Evolutionary conservation across 306 rosid species (phyloP).

Genomic region (Glycine tomentella): DNA sequence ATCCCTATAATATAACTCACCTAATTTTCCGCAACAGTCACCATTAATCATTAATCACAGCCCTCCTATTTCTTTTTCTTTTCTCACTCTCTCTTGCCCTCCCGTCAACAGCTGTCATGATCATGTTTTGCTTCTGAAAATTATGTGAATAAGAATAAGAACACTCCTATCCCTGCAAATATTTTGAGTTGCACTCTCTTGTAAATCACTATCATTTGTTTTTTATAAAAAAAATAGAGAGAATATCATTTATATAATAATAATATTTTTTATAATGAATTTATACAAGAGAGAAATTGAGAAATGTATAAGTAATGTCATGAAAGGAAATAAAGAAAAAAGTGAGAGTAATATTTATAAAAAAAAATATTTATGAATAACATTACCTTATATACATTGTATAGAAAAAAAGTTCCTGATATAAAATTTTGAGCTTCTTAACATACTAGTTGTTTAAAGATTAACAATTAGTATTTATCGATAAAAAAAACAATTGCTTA

Average conservation of each 20-base stretch:
- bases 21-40: background rate
- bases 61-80: background rate
- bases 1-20: constrained; percentile 23
- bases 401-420: no score
- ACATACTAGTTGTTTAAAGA: background rate
- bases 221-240: no score
- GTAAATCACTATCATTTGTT: no score
- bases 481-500: no score
- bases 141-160: background rate
- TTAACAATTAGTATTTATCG: no score
- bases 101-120: constrained; percentile 1
- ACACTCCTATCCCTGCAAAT: background rate
- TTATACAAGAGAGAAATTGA: background rate
- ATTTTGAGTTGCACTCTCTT: background rate
- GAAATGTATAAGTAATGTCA: background rate
- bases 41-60: background rate
- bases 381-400: no score
- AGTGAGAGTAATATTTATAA: no score
- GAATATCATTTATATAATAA: background rate
- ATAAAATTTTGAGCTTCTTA: no score
- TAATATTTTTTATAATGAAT: background rate
- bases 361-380: no score
- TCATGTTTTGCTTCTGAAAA: constrained; percentile 12
- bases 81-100: background rate
- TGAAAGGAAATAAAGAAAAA: background rate